These are phyloP conservation scores for Nidularia sp. DNA, from an alignment of 768 basidiomycete species.

Conservation along the genomic window DNA sequence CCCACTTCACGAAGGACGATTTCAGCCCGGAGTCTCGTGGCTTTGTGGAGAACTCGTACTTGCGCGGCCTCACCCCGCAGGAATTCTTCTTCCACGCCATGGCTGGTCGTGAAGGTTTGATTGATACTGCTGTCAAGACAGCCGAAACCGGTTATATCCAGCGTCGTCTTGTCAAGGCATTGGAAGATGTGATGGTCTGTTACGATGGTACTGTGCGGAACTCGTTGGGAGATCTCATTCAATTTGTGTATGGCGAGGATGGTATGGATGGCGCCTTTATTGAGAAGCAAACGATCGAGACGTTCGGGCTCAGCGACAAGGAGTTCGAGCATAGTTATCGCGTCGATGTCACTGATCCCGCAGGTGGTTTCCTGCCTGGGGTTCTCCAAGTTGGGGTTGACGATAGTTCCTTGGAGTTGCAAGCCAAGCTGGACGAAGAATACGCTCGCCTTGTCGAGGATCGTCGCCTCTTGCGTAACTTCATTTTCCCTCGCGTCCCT, in stretches of 20 bases:
- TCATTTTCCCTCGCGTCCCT: slow-evolving; percentile 78
- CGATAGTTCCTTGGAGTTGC: slow-evolving; percentile 77
- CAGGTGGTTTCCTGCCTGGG: slow-evolving; percentile 74
- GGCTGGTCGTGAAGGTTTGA: slow-evolving; percentile 98
- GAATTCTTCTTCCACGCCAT: slow-evolving; percentile 99
- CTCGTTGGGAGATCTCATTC: slow-evolving; percentile 92
- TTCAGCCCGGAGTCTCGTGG: slow-evolving; percentile 97
- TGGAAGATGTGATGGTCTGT: slow-evolving; percentile 96
- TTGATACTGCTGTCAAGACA: slow-evolving; percentile 99
- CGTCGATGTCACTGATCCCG: slow-evolving; percentile 88
- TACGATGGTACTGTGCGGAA: slow-evolving; percentile 99
- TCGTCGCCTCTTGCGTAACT: slow-evolving; percentile 71
- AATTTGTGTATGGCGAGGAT: slow-evolving; percentile 97
- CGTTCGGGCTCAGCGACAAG: slow-evolving; percentile 74
- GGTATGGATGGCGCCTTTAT: slow-evolving; percentile 99
- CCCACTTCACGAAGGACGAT: slow-evolving; percentile 98
- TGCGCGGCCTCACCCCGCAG: slow-evolving; percentile 93
- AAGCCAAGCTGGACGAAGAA: slow-evolving; percentile 76
- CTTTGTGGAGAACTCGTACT: slow-evolving; percentile 98
- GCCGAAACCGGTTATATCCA: slow-evolving; percentile 99
- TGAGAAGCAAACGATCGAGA: slow-evolving; percentile 92
- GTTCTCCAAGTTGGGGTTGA: slow-evolving; percentile 86
- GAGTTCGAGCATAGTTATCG: slow-evolving; percentile 90
- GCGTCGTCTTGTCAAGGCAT: slow-evolving; percentile 93
- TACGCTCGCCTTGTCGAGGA: slow-evolving; percentile 63